Conservation (phyloP, 2,329 filamentous ascomycete species). For the Helicocarpus griseus region DNA sequence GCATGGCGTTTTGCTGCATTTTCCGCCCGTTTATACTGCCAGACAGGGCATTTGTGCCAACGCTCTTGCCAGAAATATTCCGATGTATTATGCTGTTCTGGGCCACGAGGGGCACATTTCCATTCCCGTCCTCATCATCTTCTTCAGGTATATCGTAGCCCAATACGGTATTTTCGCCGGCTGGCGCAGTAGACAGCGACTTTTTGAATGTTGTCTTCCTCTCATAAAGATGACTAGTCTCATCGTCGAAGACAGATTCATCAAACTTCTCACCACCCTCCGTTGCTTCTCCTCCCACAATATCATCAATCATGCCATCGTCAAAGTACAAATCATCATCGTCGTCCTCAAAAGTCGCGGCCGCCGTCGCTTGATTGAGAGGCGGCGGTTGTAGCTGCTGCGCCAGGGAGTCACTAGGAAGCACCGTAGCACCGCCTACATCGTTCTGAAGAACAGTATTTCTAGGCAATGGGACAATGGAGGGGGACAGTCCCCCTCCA, state of each 20-base stretch:
- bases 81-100: neutral
- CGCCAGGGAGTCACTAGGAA: neutral
- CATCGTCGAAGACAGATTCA: conserved; percentile 41
- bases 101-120: neutral
- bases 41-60: neutral
- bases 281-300: conserved; percentile 23
- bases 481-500: neutral
- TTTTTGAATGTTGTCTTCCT: conserved; percentile 19
- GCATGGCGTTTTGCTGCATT: conserved; percentile 9
- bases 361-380: neutral
- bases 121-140: neutral
- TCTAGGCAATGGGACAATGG: neutral
- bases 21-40: neutral
- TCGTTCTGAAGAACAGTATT: neutral
- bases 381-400: neutral
- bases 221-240: conserved; percentile 34
- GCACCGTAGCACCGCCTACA: neutral
- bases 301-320: conserved; percentile 34
- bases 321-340: conserved; percentile 38
- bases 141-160: neutral
- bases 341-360: conserved; percentile 6
- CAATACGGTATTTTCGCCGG: neutral
- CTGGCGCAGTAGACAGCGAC: neutral
- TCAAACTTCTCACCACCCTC: conserved; percentile 31
- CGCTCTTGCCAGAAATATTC: neutral